Base-by-base conservation (phyloP, 148 eudicot species). In the Camellia sinensis region DNA sequence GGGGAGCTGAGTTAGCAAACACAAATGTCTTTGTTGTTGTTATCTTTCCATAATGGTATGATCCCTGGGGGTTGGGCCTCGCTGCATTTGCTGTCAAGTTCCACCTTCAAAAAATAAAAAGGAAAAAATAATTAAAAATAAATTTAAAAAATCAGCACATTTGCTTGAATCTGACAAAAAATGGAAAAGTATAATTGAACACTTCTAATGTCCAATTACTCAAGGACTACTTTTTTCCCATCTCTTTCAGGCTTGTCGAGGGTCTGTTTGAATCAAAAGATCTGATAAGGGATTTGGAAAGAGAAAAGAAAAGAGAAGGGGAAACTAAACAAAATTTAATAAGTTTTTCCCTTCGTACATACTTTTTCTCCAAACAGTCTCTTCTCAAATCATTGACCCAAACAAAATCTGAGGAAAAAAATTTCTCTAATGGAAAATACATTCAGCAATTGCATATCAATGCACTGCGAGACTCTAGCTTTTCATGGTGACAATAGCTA, bases 61-160 rank as follows among this genome's bases (percentile, higher is more conserved):
- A 96, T 66, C 99, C 99, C 75, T 96, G 99, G 57, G 97, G 97
- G 86, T 96, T 96, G 0, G 99, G 99, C 79, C 99, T 89, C 1
- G 99, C 99, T 80, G 99, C 99, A 81, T 96, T 96, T 54, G 99
- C 85, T 69, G 99, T 96, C 84, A 96, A 66, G 80, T 96, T 96
- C 99, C 98, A 92, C 92, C 99, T 96, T 59, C 80, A 88, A 71
- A 4, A 54, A 45, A 75, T 2, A 69, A 73, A 1, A 73, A 52
- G 57, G 8, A 69, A 73, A 12, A 61, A 11, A 52, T 29, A 29
- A 29, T 29, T 29, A 29, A 29, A 29, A 29, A 29, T 29, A 29
- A 29, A 29, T 29, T 29, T 29, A 72, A 22, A n/a, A 37, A 41
- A 54, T 78, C 40, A 65, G 70, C 40, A 65, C 8, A 22, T 22